Conservation (phyloP, 495 filamentous ascomycete genomes). For the Daldinia grandis region DNA sequence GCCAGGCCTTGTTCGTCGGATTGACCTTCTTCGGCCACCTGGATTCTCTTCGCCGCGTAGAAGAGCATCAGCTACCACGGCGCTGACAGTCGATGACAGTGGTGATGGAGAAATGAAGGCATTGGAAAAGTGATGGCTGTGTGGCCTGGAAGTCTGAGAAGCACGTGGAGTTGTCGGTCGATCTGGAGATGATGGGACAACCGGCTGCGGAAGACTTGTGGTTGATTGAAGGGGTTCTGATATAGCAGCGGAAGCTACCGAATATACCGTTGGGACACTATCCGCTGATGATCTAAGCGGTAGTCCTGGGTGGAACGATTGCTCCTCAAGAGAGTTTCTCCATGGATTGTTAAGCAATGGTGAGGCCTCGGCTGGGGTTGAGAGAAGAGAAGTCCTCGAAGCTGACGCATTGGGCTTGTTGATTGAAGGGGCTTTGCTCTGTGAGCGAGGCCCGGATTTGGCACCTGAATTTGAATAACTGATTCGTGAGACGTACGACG, state of each 20-base stretch:
- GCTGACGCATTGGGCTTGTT: conserved; percentile 23
- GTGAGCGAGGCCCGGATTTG: conserved; percentile 32
- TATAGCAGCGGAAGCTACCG: conserved; percentile 44
- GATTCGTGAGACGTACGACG: conserved; percentile 48
- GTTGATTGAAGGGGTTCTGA: conserved; percentile 43
- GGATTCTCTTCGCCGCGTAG: conserved; percentile 50
- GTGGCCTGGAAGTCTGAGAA: conserved; percentile 40
- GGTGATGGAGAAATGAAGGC: conserved; percentile 58
- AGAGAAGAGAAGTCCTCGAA: conserved; percentile 31
- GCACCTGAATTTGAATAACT: conserved; percentile 45
- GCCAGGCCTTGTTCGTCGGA: conserved; percentile 46
- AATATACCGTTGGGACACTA: conserved; percentile 46
- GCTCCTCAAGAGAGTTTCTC: conserved; percentile 39
- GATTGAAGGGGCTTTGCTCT: conserved; percentile 35
- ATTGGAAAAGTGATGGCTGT: conserved; percentile 49
- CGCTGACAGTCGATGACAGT: conserved; percentile 57
- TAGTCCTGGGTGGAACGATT: conserved; percentile 42
- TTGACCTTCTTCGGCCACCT: conserved; percentile 38
- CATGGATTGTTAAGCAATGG: conserved; percentile 49
- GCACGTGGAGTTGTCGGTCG: conserved; percentile 46
- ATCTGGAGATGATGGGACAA: conserved; percentile 36
- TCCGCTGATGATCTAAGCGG: conserved; percentile 50
- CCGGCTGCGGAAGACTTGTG: conserved; percentile 30
- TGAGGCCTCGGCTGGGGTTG: conserved; percentile 38
- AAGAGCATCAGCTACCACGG: conserved; percentile 56